These are phyloP conservation scores for Didymella pomorum DNA, from an alignment of 2,329 filamentous ascomycete genomes.

Conservation along the genomic window DNA sequence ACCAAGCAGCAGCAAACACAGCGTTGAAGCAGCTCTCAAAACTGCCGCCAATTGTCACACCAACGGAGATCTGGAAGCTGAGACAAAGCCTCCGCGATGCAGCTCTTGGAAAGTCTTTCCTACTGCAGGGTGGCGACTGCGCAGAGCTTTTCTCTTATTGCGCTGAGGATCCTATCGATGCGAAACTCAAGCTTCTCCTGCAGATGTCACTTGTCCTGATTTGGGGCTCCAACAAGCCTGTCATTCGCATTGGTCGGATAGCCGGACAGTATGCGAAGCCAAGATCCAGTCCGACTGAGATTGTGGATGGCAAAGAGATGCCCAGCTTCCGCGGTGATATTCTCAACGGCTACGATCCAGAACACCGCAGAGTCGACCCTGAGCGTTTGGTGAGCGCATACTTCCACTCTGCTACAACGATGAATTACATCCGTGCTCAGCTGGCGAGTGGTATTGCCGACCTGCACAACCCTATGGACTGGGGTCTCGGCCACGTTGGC, in stretches of 20 bases:
- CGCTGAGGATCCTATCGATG: slow-evolving; percentile 85
- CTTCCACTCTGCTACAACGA: slow-evolving; percentile 91
- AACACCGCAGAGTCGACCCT: slow-evolving; percentile 83
- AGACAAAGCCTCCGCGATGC: slow-evolving; percentile 83
- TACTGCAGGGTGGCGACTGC: slow-evolving; percentile 96
- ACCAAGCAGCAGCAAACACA: slow-evolving; percentile 65
- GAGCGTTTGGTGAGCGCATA: slow-evolving; percentile 87
- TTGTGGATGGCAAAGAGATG: slow-evolving; percentile 78
- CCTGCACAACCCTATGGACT: slow-evolving; percentile 90
- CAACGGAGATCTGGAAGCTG: slow-evolving; percentile 79
- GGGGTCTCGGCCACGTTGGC: slow-evolving; percentile 90
- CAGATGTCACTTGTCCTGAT: slow-evolving; percentile 98
- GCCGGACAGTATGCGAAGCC: slow-evolving; percentile 98
- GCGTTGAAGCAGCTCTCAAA: slow-evolving; percentile 70
- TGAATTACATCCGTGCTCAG: slow-evolving; percentile 90
- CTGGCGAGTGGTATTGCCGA: slow-evolving; percentile 90
- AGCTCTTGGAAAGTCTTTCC: slow-evolving; percentile 87
- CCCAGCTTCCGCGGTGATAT: slow-evolving; percentile 96
- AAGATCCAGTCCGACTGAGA: slow-evolving; percentile 85
- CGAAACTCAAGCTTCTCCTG: slow-evolving; percentile 93
- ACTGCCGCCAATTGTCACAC: slow-evolving; percentile 81
- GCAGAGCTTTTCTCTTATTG: slow-evolving; percentile 98
- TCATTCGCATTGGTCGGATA: slow-evolving; percentile 94
- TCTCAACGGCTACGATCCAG: slow-evolving; percentile 82
- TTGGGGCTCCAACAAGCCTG: slow-evolving; percentile 82